These are phyloP conservation scores for Lactifluus piperatus DNA, from an alignment of 768 basidiomycete species.

Conservation along the genomic window DNA sequence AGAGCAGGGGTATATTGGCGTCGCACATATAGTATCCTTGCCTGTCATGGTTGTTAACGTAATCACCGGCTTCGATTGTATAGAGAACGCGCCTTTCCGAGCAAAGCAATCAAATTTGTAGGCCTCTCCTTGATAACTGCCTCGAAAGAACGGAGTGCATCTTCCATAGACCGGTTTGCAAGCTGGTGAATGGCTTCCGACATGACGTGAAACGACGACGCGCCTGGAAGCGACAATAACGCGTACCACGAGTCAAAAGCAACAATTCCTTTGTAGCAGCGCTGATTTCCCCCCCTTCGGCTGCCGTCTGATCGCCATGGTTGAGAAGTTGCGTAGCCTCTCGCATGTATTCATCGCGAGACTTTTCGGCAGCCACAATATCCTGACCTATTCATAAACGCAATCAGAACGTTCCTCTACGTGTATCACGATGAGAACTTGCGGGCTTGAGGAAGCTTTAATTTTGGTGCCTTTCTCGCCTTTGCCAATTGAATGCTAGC, in stretches of 20 bases:
- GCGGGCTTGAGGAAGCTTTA: conserved; percentile 67
- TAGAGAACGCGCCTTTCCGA: conserved; percentile 61
- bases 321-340: conserved; percentile 68
- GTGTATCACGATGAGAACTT: conserved; percentile 27
- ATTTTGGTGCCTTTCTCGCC: conserved; percentile 78
- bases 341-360: conserved; percentile 59
- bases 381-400: conserved; percentile 46
- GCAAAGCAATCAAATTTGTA: conserved; percentile 77
- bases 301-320: conserved; percentile 40
- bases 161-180: conserved; percentile 70
- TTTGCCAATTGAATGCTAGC: conserved; percentile 79
- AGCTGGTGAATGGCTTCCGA: conserved; percentile 70
- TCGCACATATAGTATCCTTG: conserved; percentile 75
- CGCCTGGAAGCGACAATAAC: neutral
- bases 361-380: conserved; percentile 44
- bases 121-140: conserved; percentile 69
- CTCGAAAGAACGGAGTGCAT: conserved; percentile 77
- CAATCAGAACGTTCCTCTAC: neutral
- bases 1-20: conserved; percentile 73
- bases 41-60: conserved; percentile 36
- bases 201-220: neutral
- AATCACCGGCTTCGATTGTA: neutral
- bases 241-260: conserved; percentile 58
- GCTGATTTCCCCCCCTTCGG: conserved; percentile 52
- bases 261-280: conserved; percentile 41